Conservation (phyloP, 345 rosid species). For the Brassica rapa region DNA sequence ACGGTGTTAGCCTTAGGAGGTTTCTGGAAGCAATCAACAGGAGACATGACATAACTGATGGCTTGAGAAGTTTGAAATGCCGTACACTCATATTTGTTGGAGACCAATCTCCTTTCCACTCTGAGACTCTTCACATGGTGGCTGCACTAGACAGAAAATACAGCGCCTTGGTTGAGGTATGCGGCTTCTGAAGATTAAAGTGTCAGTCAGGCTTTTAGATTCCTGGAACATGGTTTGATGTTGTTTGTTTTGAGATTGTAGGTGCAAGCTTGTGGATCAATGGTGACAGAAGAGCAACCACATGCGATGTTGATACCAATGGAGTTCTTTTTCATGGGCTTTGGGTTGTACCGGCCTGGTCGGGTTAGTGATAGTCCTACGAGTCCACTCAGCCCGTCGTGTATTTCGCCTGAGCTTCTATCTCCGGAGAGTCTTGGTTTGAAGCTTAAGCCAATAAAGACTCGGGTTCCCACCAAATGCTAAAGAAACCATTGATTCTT, state of each 20-base stretch:
- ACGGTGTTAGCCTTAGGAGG: constrained; percentile 61
- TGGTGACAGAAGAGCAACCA: constrained; percentile 99
- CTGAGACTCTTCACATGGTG: constrained; percentile 81
- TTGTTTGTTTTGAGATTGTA: constrained; percentile 33
- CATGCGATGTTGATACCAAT: constrained; percentile 96
- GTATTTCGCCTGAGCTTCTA: constrained; percentile 94
- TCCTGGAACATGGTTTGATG: constrained; percentile 3
- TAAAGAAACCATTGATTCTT: no score
- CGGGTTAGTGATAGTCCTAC: constrained; percentile 68
- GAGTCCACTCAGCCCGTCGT: constrained; percentile 85
- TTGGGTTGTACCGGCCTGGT: constrained; percentile 69
- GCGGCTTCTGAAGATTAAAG: background rate
- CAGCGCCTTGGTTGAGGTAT: constrained; percentile 91
- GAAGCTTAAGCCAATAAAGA: constrained; percentile 89
- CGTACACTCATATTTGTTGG: constrained; percentile 95
- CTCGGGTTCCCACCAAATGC: constrained; percentile 49
- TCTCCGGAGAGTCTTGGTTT: constrained; percentile 98
- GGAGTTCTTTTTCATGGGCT: constrained; percentile 93
- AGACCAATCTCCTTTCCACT: constrained; percentile 85
- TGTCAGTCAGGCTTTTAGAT: background rate
- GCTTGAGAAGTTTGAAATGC: constrained; percentile 71
- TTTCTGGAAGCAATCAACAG: constrained; percentile 80
- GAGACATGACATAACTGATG: constrained; percentile 76
- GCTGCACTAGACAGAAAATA: constrained; percentile 76
- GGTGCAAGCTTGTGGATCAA: constrained; percentile 99